Evolutionary conservation across 495 filamentous ascomycete genomes (phyloP), one percentile per base, ranked within the genome.

Genomic region (Penicillium taxi): DNA sequence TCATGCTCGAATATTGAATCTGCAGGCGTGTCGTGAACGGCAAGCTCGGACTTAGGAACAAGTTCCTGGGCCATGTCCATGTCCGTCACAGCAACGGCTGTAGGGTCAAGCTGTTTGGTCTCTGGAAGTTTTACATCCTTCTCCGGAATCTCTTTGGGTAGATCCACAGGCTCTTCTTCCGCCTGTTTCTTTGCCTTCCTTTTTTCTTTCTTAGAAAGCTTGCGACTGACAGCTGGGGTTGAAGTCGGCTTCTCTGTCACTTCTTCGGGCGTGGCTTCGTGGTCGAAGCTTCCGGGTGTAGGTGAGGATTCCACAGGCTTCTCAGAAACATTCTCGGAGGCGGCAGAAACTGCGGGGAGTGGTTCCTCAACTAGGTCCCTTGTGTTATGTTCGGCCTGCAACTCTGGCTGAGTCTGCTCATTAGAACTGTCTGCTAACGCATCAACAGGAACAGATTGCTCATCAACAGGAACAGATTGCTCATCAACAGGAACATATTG

Each of bases 121-220:
- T 57, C 66, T 16, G 64, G 63, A 46, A 62, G 61, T 19, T 69
- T n/a, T n/a, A n/a, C n/a, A n/a, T n/a, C 59, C 29, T 63, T 64
- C 40, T 63, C 61, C 11, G 56, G 58, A 16, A 57, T 43, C 34
- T 65, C 63, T 31, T 37, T 53, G 6, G 49, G 45, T 1, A 17
- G 15, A 28, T 43, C 47, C 15, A 20, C 5, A 17, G 21, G 11
- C 16, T 50, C 38, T 30, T 46, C 18, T 23, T 53, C 46, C 9
- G 36, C 44, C 20, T 61, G 48, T 25, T 66, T 58, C 51, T 64
- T 64, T 17, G 53, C 50, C 33, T 67, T 70, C 33, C 46, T 62
- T 43, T 62, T 67, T 30, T 68, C 60, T 31, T 61, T 65, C 47
- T 66, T 65, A 3, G 62, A 61, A 14, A 56, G 32, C 29, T 63